Conservation (phyloP, 2,329 filamentous ascomycete genomes). For the Hymenoscyphus albidus region DNA sequence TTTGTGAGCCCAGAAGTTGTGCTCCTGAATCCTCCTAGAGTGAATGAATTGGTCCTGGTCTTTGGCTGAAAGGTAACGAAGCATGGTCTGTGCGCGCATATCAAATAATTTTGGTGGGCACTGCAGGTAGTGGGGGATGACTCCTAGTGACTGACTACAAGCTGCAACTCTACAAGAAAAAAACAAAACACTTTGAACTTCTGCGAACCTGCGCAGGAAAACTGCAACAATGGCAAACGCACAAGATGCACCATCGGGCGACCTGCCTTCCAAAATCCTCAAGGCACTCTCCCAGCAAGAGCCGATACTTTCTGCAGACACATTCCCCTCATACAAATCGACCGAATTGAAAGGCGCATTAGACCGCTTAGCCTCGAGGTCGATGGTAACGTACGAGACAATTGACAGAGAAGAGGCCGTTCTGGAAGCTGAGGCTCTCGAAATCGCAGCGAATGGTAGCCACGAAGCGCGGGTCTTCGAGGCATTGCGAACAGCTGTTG, state of each 20-base stretch:
- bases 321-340: slow-evolving; percentile 64
- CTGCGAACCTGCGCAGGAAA: slow-evolving; percentile 15
- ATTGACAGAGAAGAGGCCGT: slow-evolving; percentile 73
- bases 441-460: slow-evolving; percentile 70
- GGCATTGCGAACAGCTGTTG: slow-evolving; percentile 65
- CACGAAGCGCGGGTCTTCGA: slow-evolving; percentile 82
- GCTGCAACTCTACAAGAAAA: not conserved
- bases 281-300: slow-evolving; percentile 60
- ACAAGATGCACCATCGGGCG: slow-evolving; percentile 40
- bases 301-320: slow-evolving; percentile 63
- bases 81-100: not conserved
- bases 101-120: not conserved
- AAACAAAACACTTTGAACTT: slow-evolving; percentile 6
- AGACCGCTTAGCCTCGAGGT: slow-evolving; percentile 77
- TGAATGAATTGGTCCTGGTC: not conserved
- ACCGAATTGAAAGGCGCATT: slow-evolving; percentile 78
- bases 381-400: slow-evolving; percentile 83
- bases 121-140: not conserved
- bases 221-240: slow-evolving; percentile 41
- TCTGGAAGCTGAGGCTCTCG: slow-evolving; percentile 70
- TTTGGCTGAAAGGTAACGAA: not conserved
- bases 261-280: slow-evolving; percentile 63
- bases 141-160: slow-evolving; percentile 9
- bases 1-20: not conserved
- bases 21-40: not conserved